Evolutionary conservation across 176 grass and related monocot genomes (phyloP).

Genomic region (Raddia guianensis): DNA sequence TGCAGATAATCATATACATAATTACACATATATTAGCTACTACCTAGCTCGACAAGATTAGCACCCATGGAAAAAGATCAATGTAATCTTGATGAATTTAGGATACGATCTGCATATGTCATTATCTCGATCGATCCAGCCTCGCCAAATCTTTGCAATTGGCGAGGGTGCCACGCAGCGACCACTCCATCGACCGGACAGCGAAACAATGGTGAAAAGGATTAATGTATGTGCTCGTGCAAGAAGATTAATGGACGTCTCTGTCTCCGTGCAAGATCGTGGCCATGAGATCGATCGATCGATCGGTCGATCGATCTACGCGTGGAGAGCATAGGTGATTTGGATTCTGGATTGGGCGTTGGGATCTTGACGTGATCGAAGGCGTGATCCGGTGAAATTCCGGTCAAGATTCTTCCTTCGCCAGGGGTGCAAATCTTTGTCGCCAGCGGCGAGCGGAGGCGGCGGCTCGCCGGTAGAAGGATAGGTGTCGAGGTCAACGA

Average conservation of each 20-base stretch:
- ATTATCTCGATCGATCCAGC: background rate
- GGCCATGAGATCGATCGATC: background rate
- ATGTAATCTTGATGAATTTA: background rate
- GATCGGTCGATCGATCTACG: background rate
- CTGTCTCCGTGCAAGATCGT: slow-evolving; percentile 18
- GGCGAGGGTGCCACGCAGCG: background rate
- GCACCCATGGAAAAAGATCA: background rate
- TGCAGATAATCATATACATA: background rate
- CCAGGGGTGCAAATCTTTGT: background rate
- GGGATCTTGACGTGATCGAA: background rate
- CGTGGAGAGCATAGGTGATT: background rate
- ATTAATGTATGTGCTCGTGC: slow-evolving; percentile 1
- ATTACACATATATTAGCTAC: too few species aligned
- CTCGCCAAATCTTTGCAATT: background rate
- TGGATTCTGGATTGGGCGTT: slow-evolving; percentile 26
- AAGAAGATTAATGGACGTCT: slow-evolving; percentile 30
- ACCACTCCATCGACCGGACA: background rate
- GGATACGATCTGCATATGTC: background rate
- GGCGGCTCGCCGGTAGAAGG: too few species aligned
- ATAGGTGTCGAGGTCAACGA: too few species aligned
- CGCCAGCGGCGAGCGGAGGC: too few species aligned
- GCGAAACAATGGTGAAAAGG: background rate
- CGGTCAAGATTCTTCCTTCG: background rate
- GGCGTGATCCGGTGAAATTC: background rate
- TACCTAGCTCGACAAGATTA: background rate